Percentiles rank a stretch among this genome's conserved stretches.
phyloP scores from a whole-genome alignment of 73 alveolate genomes.

The Blepharisma japonicum region DNA sequence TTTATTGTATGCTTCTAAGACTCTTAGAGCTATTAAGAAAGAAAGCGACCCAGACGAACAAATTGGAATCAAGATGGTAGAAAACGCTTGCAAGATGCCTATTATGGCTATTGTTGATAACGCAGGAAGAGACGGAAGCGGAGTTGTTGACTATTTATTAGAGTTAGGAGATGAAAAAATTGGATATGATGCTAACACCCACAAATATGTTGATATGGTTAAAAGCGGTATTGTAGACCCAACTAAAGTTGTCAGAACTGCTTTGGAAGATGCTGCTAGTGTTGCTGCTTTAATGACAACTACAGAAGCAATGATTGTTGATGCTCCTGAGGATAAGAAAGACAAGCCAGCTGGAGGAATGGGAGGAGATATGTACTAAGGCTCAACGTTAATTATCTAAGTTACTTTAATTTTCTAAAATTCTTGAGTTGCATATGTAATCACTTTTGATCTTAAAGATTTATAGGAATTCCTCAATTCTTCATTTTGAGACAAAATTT shows the following conservation, averaged over 20 bases:
- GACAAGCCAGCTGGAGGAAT: constrained; percentile 61
- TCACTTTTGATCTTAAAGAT: no score
- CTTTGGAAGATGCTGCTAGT: constrained; percentile 91
- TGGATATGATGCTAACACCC: constrained; percentile 90
- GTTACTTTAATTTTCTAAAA: no score
- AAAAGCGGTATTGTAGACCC: constrained; percentile 95
- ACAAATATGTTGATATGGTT: constrained; percentile 68
- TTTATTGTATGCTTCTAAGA: constrained; percentile 81
- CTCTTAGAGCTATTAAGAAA: constrained; percentile 74
- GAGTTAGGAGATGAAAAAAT: constrained; percentile 53
- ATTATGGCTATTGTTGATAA: constrained; percentile 78
- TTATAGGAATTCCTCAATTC: no score
- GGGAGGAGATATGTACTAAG: constrained; percentile 56
- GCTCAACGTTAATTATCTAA: no score
- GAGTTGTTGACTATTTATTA: constrained; percentile 74
- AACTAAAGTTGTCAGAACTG: constrained; percentile 97
- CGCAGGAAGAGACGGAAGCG: constrained; percentile 92
- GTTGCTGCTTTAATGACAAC: constrained; percentile 96
- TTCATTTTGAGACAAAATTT: no score
- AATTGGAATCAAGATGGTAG: constrained; percentile 81
- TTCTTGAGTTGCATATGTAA: no score
- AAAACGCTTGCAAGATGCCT: constrained; percentile 85
- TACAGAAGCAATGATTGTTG: constrained; percentile 83
- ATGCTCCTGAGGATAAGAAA: constrained; percentile 55
- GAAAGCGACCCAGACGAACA: constrained; percentile 80